Evolutionary conservation across 306 rosid genomes (phyloP), one percentile per base, ranked within the genome.

Genomic region (Prunus fruticosa): DNA sequence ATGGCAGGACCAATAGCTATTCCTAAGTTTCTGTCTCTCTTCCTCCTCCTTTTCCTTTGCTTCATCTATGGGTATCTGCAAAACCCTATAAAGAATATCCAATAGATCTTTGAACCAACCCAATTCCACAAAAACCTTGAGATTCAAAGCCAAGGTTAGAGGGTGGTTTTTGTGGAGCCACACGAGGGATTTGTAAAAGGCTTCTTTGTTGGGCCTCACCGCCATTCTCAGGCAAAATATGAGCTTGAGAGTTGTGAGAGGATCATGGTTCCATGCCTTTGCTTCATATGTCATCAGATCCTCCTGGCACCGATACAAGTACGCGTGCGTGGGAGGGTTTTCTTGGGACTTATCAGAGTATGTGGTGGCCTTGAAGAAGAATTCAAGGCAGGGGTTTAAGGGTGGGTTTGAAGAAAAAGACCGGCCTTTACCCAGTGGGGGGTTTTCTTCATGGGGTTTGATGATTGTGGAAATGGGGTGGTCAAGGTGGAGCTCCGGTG

Each of bases 151-250:
- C n/a, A 69, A 43, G 46, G 61, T 51, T 69, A 25, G 11, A 69
- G 60, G 73, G 32, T 49, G 73, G 58, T 69, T 69, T 13, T 49
- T 25, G 58, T 69, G 23, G 22, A 69, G 25, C 73, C 73, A 47
- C 15, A 68, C 2, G 0, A 68, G 1, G 58, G 41, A 22, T 47
- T 18, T 22, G 23, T 68, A 47, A 25, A 68, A 47, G 2, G 13
- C 60, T 13, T 69, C 60, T 23, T 25, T n/a, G 45, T 27, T 28
- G 11, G 19, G 27, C 25, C 4, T 69, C 46, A 45, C 27, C 25
- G 8, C 61, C 61, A 30, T 51, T 69, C 45, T 15, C 16, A 69
- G 25, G 25, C 25, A 2, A 11, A 50, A 50, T 16, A 50, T 28
- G n/a, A 69, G 61, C 60, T 30, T 50, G 25, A 69, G 27, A 16